These are phyloP conservation scores for Schizonepeta tenuifolia DNA, from an alignment of 257 asterid species.

Conservation along the genomic window DNA sequence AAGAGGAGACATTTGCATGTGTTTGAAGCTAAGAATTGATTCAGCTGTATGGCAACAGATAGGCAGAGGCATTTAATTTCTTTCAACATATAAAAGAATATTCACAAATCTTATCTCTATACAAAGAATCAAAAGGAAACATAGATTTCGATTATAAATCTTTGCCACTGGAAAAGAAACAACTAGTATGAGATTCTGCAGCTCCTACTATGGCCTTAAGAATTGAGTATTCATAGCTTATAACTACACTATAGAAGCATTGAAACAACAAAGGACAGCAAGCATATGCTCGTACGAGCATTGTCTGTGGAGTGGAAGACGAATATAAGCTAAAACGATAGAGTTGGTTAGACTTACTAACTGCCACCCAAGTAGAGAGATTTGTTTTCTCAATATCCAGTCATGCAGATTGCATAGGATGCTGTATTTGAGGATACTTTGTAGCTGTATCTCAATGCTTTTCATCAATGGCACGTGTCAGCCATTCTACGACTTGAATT, in stretches of 20 bases:
- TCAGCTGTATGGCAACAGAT: constrained; percentile 22
- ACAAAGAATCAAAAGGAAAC: constrained; percentile 11
- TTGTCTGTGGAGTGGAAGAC: constrained; percentile 5
- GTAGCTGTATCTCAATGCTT: too few relatives aligned
- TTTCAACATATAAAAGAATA: neutral
- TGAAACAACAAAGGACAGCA: neutral
- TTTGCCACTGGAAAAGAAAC: constrained; percentile 9
- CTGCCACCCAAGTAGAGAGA: neutral
- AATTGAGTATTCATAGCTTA: neutral
- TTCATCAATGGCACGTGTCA: too few relatives aligned
- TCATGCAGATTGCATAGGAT: neutral
- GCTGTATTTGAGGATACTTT: neutral
- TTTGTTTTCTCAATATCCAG: neutral
- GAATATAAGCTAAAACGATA: neutral
- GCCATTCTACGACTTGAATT: too few relatives aligned
- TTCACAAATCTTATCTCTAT: neutral
- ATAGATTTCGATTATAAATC: neutral
- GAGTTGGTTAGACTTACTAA: neutral
- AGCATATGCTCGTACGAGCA: neutral
- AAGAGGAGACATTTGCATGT: constrained; percentile 48
- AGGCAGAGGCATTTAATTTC: constrained; percentile 32
- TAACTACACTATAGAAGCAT: neutral
- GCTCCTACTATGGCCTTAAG: neutral
- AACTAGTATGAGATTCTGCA: constrained; percentile 19
- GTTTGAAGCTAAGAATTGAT: constrained; percentile 34